A percentile compares a stretch with the other conserved stretches of the same genome.
phyloP scores from a whole-genome alignment of 2,329 filamentous ascomycete genomes.

The Endothia cerciana region DNA sequence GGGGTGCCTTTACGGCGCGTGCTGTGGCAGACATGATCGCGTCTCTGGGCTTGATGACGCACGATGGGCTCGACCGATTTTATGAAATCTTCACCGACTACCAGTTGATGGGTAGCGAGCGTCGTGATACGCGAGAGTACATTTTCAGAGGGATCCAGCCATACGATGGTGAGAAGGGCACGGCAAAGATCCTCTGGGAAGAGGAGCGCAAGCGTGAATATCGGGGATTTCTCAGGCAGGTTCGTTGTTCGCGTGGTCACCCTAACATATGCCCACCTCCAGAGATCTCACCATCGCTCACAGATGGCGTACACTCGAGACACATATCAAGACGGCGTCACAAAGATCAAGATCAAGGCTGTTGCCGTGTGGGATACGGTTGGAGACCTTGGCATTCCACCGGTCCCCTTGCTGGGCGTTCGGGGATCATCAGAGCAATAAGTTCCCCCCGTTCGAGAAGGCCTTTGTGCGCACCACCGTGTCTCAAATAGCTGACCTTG shows the following conservation, averaged over 20 bases:
- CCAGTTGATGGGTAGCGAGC: constrained; percentile 37
- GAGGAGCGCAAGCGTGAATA: constrained; percentile 40
- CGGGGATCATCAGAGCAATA: constrained; percentile 43
- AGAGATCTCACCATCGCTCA: background rate
- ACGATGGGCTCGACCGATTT: constrained; percentile 46
- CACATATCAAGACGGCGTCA: constrained; percentile 37
- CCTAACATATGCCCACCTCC: background rate
- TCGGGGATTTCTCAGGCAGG: constrained; percentile 40
- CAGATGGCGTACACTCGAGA: constrained; percentile 42
- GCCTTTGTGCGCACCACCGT: constrained; percentile 9
- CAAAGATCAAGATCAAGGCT: constrained; percentile 47
- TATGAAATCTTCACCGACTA: constrained; percentile 47
- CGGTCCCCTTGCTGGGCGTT: constrained; percentile 42
- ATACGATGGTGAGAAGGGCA: constrained; percentile 34
- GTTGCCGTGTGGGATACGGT: constrained; percentile 57
- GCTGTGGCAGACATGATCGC: constrained; percentile 44
- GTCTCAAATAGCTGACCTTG: constrained; percentile 29
- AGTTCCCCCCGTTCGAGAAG: constrained; percentile 14
- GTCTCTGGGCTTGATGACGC: constrained; percentile 47
- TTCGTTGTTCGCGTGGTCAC: constrained; percentile 26
- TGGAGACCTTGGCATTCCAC: constrained; percentile 49
- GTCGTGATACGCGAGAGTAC: constrained; percentile 32
- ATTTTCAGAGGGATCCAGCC: constrained; percentile 31
- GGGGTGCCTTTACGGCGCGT: constrained; percentile 46
- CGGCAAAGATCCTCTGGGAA: constrained; percentile 39